Base-by-base conservation (phyloP, 352 stramenopile species). In the Hyaloperonospora arabidopsidis region DNA sequence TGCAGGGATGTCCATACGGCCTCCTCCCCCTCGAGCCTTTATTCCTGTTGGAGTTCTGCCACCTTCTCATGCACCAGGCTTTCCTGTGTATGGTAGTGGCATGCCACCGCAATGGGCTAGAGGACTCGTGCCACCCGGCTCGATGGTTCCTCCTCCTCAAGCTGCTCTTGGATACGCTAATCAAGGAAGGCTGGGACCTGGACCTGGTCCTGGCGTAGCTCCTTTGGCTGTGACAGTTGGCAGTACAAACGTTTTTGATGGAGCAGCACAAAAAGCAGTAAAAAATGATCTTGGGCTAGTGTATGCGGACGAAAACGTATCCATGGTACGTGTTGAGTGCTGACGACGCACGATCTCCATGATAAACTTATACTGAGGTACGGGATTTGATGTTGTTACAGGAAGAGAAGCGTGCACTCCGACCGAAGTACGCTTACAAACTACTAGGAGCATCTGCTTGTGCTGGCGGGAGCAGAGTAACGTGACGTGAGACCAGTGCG, bases 381-480 rank as follows among this genome's bases (percentile, higher is more conserved):
- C 19, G 25, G 25, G 43, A 17, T 34, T 36, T 23, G 6, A 21
- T 25, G 49, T 13, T 43, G 1, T 40, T 8, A 39, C 35, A 92
- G 81, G 82, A 93, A 57, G 82, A 93, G 43, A 90, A 87, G 56
- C 78, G 82, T 19, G 82, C 82, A 19, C 57, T 88, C 23, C 72
- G 81, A 57, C 79, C 79, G 43, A 86, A 89, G 45, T 93, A 90
- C 54, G 75, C 65, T 1, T 88, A 88, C 67, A 78, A 84, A 13
- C 56, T 70, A 51, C 34, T 70, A 1, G 40, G 57, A 19, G 49
- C 51, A 28, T 46, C 44, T 57, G 44, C 41, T 15, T 14, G 40
- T n/a, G 23, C 41, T 29, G 48, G 57, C 44, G 52, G 45, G 18
- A 53, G 21, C 14, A 47, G 28, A 51, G 36, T 53, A 18, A 49